phyloP scores from a whole-genome alignment of 2,329 filamentous ascomycete genomes.

The Aspergillus cejpii region DNA sequence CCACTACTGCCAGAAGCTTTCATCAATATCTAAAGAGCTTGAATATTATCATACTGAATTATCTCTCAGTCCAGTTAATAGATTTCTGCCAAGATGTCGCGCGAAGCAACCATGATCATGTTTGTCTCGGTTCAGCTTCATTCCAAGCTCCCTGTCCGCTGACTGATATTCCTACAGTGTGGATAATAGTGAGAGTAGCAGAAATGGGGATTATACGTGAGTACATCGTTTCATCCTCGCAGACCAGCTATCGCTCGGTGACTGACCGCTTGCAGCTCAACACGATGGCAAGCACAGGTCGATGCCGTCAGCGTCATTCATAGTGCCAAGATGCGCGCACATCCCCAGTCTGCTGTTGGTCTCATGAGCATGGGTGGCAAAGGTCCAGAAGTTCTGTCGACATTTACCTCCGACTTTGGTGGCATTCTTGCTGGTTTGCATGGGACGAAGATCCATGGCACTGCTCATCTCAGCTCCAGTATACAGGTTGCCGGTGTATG shows the following conservation, averaged over 20 bases:
- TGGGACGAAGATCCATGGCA: constrained; percentile 88
- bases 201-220: constrained; percentile 83
- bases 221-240: constrained; percentile 10
- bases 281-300: constrained; percentile 90
- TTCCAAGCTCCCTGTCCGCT: constrained; percentile 8
- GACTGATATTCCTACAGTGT: constrained; percentile 50
- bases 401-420: constrained; percentile 90
- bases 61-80: background rate
- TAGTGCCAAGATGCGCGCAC: constrained; percentile 87
- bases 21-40: background rate
- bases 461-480: constrained; percentile 79
- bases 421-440: constrained; percentile 90
- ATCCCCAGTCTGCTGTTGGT: constrained; percentile 94
- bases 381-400: constrained; percentile 94
- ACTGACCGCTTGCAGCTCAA: constrained; percentile 57
- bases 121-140: constrained; percentile 22
- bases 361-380: constrained; percentile 98
- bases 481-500: constrained; percentile 92
- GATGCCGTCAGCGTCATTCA: constrained; percentile 95
- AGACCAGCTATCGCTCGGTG: constrained; percentile 9
- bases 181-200: constrained; percentile 97
- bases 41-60: background rate
- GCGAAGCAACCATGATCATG: constrained; percentile 99
- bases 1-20: constrained; percentile 4
- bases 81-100: constrained; percentile 68